Evolutionary conservation across 164 flowering plant genomes (phyloP), one percentile per base, ranked within the genome.

Genomic region (Stephania yunnanensis): DNA sequence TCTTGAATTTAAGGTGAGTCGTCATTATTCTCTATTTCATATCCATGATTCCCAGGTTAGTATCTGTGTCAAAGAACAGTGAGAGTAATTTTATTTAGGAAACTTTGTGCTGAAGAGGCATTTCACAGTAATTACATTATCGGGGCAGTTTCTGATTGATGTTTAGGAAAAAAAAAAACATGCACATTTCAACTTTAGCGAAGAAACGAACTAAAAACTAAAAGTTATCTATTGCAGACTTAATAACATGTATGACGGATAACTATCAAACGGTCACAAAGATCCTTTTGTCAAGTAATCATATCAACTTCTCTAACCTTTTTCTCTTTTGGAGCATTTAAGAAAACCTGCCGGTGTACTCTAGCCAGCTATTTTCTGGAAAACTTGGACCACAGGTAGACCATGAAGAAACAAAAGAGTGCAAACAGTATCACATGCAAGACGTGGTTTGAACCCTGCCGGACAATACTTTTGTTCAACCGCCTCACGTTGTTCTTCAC

Each of bases 401-500:
- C 87, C 13, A 88, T n/a, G 46, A 85, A 82, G 83, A 88, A 89
- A 73, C 86, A 82, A 29, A 89, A 65, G 6, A 94, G 84, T 0
- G 89, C 93, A 87, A 94, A 94, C 44, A 90, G 81, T 74, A 94
- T 82, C 44, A 94, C 97, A 72, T 90, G 96, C 58, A 90, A 78
- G 20, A 94, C 77, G 72, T 90, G 90, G 84, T 84, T 94, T 67
- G 91, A 85, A 0, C 98, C 98, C 78, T 84, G 81, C 80, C 86
- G 86, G 77, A 92, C 82, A 70, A 94, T 88, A 83, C 90, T 88
- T 82, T 76, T 87, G 85, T 87, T 94, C 83, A 94, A 78, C 81
- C 88, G 85, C 85, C 96, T 88, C 85, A 92, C 78, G 80, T 92
- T 94, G 87, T 91, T 91, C 86, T 94, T 94, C 79, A 94, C 91